Conservation (phyloP, 2,329 filamentous ascomycete genomes). For the Fusarium bactridioides region DNA sequence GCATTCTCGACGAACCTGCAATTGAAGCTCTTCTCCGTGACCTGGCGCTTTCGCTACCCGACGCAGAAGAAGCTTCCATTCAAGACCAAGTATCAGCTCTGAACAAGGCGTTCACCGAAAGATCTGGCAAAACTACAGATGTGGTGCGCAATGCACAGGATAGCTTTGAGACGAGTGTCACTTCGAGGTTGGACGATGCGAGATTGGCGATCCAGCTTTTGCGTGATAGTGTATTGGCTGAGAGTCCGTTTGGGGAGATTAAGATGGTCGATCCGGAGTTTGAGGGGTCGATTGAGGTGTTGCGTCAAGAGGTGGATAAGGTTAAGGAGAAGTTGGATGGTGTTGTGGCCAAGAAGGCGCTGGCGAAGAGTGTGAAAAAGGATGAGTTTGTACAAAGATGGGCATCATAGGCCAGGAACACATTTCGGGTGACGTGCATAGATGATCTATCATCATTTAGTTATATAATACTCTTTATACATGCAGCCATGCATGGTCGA, state of each 20-base stretch:
- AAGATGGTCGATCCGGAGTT: conserved; percentile 62
- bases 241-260: conserved; percentile 58
- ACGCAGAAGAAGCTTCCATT: conserved; percentile 39
- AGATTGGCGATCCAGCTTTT: conserved; percentile 58
- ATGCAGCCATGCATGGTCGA: conserved; percentile 30
- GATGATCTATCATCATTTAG: neutral
- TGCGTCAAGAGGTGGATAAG: conserved; percentile 55
- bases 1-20: conserved; percentile 49
- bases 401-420: neutral
- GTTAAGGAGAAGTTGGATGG: conserved; percentile 49
- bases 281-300: conserved; percentile 57
- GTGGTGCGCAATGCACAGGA: conserved; percentile 57
- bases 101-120: conserved; percentile 49
- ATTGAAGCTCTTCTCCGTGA: conserved; percentile 58
- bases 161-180: conserved; percentile 56
- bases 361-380: conserved; percentile 54
- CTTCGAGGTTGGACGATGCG: conserved; percentile 56
- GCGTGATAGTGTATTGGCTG: conserved; percentile 60
- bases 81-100: conserved; percentile 44
- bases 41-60: conserved; percentile 55
- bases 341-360: conserved; percentile 49
- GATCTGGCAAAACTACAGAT: conserved; percentile 52
- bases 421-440: neutral
- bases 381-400: conserved; percentile 56
- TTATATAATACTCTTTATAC: neutral